Percentiles rank a stretch among this genome's conserved stretches.
Conservation (phyloP, 768 basidiomycete genomes). For the Cubamyces lactineus region DNA sequence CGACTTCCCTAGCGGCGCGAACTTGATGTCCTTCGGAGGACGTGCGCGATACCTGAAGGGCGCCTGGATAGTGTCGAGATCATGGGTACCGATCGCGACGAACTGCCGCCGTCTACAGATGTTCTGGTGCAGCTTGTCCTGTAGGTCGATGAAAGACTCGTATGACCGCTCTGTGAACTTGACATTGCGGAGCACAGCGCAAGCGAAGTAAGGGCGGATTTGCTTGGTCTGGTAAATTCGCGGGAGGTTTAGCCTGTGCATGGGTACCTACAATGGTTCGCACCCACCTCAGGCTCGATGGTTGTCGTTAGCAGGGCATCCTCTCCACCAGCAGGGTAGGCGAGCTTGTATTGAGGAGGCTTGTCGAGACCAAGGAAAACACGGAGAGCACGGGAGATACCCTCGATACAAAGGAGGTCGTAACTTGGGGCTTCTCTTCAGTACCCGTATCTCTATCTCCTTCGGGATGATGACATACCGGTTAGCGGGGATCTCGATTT, state of each 20-base stretch:
- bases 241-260: neutral
- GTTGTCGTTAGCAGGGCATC: conserved; percentile 65
- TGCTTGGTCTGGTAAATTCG: conserved; percentile 60
- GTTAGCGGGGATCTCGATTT: conserved; percentile 99
- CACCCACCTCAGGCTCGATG: conserved; percentile 71
- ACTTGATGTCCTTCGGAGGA: conserved; percentile 88
- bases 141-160: conserved; percentile 97
- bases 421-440: conserved; percentile 59
- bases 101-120: conserved; percentile 87
- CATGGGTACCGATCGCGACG: conserved; percentile 97
- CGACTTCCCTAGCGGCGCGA: conserved; percentile 82
- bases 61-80: conserved; percentile 83
- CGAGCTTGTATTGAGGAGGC: conserved; percentile 73
- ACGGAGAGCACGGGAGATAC: conserved; percentile 83
- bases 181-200: conserved; percentile 87
- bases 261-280: conserved; percentile 3
- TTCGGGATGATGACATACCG: conserved; percentile 48
- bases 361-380: conserved; percentile 76
- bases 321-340: conserved; percentile 72
- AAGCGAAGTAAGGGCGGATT: conserved; percentile 90
- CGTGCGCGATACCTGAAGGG: conserved; percentile 89
- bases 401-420: conserved; percentile 96
- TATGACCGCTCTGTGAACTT: conserved; percentile 89
- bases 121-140: conserved; percentile 98
- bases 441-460: neutral